phyloP scores from a whole-genome alignment of 208 protist genomes.

The Crithidia acanthocephali region DNA sequence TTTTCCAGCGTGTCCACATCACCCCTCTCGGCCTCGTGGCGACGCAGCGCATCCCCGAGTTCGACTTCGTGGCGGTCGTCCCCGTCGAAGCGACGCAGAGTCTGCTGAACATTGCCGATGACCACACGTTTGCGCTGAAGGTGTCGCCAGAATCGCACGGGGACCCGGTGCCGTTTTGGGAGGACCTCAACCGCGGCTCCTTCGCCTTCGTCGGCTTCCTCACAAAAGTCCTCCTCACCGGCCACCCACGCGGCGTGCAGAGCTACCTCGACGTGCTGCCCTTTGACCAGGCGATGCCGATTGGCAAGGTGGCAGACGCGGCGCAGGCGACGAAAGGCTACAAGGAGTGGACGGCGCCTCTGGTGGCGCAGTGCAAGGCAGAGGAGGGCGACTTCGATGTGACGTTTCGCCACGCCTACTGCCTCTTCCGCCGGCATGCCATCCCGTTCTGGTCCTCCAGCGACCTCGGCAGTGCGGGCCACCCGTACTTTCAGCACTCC shows the following conservation, averaged over 20 bases:
- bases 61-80: conserved; percentile 87
- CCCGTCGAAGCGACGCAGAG: conserved; percentile 81
- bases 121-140: conserved; percentile 69
- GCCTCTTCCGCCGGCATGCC: conserved; percentile 84
- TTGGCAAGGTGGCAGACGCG: conserved; percentile 65
- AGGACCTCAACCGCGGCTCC: conserved; percentile 74
- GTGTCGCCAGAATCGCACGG: conserved; percentile 67
- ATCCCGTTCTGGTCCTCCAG: conserved; percentile 84
- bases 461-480: conserved; percentile 54
- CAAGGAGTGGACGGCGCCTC: conserved; percentile 52
- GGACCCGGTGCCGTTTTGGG: conserved; percentile 77
- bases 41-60: conserved; percentile 79
- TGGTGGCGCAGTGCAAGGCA: conserved; percentile 62
- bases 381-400: conserved; percentile 69
- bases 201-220: conserved; percentile 81
- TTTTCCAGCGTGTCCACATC: conserved; percentile 89
- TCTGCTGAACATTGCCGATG: conserved; percentile 64
- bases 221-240: conserved; percentile 65
- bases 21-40: conserved; percentile 78
- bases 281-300: conserved; percentile 76
- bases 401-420: conserved; percentile 81
- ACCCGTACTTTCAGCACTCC: conserved; percentile 79
- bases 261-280: conserved; percentile 88
- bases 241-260: conserved; percentile 70
- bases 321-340: conserved; percentile 74